Evolutionary conservation across 257 asterid genomes (phyloP).

Genomic region (Coffea canephora): DNA sequence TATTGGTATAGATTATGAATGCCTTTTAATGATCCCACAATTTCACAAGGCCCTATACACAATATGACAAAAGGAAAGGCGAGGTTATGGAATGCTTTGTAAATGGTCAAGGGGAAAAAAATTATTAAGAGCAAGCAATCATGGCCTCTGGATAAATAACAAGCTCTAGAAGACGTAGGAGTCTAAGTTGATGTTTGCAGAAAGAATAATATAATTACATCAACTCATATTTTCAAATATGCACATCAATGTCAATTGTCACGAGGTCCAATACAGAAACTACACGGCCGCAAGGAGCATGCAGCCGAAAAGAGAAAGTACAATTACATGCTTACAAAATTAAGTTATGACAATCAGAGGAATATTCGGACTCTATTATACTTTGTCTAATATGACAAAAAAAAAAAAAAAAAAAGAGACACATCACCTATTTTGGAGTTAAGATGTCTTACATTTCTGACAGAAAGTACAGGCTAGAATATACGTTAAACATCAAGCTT

Average conservation of each 20-base stretch:
- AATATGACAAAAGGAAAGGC: too few species aligned
- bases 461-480: too few species aligned
- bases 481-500: too few species aligned
- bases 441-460: too few species aligned
- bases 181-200: background rate
- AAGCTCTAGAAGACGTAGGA: too few species aligned
- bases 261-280: background rate
- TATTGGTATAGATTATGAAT: background rate
- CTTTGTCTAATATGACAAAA: background rate
- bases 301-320: background rate
- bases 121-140: too few species aligned
- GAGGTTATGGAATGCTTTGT: too few species aligned
- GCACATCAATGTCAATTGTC: background rate
- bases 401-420: too few species aligned
- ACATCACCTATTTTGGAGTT: too few species aligned
- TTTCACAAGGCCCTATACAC: background rate
- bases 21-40: background rate
- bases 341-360: background rate
- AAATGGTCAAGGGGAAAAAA: too few species aligned
- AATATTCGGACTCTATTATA: background rate
- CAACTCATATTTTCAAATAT: too few species aligned
- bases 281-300: background rate
- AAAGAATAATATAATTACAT: background rate
- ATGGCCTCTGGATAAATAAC: too few species aligned
- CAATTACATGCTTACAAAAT: background rate